Percentiles rank a stretch among this genome's conserved stretches.
phyloP scores from a whole-genome alignment of 2,329 filamentous ascomycete genomes.

The Sphaerostilbella broomeana region DNA sequence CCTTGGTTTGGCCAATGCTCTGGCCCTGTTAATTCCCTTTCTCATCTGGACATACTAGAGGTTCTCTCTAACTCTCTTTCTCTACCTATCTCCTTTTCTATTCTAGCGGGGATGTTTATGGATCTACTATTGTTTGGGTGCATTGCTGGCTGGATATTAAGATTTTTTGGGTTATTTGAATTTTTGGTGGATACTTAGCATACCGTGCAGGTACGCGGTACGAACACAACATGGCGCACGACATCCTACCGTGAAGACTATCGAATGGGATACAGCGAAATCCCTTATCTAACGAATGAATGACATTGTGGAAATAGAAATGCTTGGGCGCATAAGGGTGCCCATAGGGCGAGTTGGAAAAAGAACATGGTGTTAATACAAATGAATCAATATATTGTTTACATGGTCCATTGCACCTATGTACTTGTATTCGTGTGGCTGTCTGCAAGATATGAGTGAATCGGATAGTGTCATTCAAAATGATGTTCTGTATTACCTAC shows the following conservation, averaged over 20 bases:
- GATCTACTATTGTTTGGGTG: not conserved
- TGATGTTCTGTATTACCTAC: no score
- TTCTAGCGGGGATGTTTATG: no score
- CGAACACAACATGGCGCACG: not conserved
- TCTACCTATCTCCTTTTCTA: no score
- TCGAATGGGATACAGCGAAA: not conserved
- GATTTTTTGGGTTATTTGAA: not conserved
- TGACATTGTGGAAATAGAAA: not conserved
- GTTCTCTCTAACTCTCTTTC: no score
- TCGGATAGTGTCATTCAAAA: no score
- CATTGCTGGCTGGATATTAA: not conserved
- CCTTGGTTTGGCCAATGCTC: not conserved
- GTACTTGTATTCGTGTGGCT: no score
- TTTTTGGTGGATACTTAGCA: no score
- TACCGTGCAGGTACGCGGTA: not conserved
- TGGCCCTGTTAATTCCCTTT: no score
- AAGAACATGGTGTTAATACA: not conserved
- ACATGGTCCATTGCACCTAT: no score
- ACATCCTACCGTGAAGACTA: not conserved
- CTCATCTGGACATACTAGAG: no score
- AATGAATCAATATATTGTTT: no score
- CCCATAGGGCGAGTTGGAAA: not conserved
- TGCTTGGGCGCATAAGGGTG: not conserved
- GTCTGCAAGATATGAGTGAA: no score
- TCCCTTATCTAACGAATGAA: not conserved